These are phyloP conservation scores for Puccinellia tenuiflora DNA, from an alignment of 176 grass and related monocot species.

Conservation along the genomic window DNA sequence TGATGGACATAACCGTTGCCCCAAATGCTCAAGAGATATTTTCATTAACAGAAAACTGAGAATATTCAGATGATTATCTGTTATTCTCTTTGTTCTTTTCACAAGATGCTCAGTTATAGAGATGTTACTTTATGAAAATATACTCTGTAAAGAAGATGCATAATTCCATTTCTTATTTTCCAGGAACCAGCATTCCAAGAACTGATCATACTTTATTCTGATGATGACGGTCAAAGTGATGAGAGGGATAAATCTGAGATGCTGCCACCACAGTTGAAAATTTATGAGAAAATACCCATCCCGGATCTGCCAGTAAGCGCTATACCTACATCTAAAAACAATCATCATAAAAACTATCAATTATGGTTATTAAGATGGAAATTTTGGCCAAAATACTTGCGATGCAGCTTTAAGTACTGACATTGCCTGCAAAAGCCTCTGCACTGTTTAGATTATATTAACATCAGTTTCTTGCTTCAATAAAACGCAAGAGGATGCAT, in stretches of 20 bases:
- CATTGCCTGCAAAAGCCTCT: neutral
- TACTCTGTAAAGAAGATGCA: neutral
- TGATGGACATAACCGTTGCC: neutral
- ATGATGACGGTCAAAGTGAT: conserved; percentile 50
- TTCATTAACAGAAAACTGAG: neutral
- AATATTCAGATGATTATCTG: conserved; percentile 4
- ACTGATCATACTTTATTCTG: conserved; percentile 85
- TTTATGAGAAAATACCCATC: conserved; percentile 92
- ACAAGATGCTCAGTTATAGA: neutral
- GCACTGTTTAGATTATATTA: neutral
- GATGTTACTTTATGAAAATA: neutral
- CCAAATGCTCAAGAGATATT: neutral
- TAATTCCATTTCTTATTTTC: conserved; percentile 11
- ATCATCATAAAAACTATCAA: too few relatives aligned
- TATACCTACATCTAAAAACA: too few relatives aligned
- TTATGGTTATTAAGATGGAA: neutral
- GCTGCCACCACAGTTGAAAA: conserved; percentile 76
- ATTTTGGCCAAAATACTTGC: neutral
- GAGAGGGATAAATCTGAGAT: conserved; percentile 46
- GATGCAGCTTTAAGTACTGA: neutral
- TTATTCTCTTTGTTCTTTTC: neutral
- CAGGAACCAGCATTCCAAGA: conserved; percentile 97
- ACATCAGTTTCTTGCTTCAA: neutral
- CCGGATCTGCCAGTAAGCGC: conserved; percentile 90
- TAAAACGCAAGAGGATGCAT: neutral